These are phyloP conservation scores for Quercus dentata DNA, from an alignment of 306 rosid species.

Conservation along the genomic window DNA sequence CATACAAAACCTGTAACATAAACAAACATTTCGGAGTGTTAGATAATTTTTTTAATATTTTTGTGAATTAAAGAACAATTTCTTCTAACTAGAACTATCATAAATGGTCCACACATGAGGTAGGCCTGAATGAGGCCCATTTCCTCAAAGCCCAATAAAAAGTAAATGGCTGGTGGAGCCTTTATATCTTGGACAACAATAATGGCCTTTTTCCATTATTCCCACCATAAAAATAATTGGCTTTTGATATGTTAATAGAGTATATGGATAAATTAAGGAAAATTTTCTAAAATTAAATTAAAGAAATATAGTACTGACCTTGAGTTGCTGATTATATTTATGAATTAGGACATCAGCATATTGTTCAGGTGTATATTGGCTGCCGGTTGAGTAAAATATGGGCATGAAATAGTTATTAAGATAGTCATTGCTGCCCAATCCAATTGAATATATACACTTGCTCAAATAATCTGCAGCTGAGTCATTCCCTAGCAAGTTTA, in stretches of 20 bases:
- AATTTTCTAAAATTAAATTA: neutral
- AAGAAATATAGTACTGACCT: conserved; percentile 30
- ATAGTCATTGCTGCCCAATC: conserved; percentile 94
- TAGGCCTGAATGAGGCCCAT: too few species aligned
- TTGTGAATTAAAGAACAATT: too few species aligned
- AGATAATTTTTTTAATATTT: too few species aligned
- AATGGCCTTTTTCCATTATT: too few species aligned
- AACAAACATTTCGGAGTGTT: neutral
- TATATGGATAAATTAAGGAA: neutral
- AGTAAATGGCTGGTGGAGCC: too few species aligned
- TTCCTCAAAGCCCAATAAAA: too few species aligned
- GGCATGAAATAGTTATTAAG: conserved; percentile 99
- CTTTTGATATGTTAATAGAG: too few species aligned
- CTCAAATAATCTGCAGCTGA: conserved; percentile 56
- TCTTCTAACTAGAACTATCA: too few species aligned
- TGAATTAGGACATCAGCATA: conserved; percentile 67
- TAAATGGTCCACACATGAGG: too few species aligned
- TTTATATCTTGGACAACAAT: too few species aligned
- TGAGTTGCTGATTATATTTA: conserved; percentile 57
- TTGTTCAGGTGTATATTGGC: conserved; percentile 61
- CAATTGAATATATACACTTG: conserved; percentile 81
- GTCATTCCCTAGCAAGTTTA: conserved; percentile 55
- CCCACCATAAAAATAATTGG: too few species aligned
- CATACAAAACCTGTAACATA: conserved; percentile 51
- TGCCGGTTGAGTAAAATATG: conserved; percentile 48